Percentiles rank a stretch among this genome's conserved stretches.
Conservation (phyloP, 345 rosid species). For the Murraya koenigii region DNA sequence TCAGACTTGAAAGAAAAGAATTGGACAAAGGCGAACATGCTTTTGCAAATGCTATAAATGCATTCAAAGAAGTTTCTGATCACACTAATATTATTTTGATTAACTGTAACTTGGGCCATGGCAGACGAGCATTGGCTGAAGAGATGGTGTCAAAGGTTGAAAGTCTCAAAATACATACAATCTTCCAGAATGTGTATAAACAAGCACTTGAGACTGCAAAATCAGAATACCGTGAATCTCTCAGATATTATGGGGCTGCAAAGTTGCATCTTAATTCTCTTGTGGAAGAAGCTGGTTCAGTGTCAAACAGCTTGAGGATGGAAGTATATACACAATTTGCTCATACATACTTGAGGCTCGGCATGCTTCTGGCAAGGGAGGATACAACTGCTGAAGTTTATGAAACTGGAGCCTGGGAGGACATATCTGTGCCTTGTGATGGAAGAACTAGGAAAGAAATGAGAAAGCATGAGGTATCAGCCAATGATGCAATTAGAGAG, state of each 20-base stretch:
- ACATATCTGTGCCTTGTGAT: conserved; percentile 23
- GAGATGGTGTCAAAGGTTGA: conserved; percentile 72
- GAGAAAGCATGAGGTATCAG: conserved; percentile 67
- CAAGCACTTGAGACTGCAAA: conserved; percentile 69
- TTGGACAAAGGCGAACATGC: conserved; percentile 70
- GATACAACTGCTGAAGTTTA: conserved; percentile 53
- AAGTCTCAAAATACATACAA: conserved; percentile 42
- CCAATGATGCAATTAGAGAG: conserved; percentile 86
- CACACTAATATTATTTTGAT: conserved; percentile 73
- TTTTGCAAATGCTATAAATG: conserved; percentile 73
- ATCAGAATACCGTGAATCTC: conserved; percentile 71
- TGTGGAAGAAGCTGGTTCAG: conserved; percentile 30
- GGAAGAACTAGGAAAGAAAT: conserved; percentile 35
- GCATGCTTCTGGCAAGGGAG: conserved; percentile 84
- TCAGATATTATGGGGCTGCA: conserved; percentile 73
- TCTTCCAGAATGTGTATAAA: conserved; percentile 45
- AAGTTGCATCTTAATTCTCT: conserved; percentile 54
- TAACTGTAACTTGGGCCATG: conserved; percentile 89
- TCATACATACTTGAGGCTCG: conserved; percentile 82
- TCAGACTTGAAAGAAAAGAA: conserved; percentile 68
- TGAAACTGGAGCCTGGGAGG: conserved; percentile 44
- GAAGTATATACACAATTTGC: conserved; percentile 88
- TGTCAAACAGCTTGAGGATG: conserved; percentile 46
- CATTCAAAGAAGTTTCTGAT: conserved; percentile 75
- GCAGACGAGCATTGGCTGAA: conserved; percentile 89